Base-by-base conservation (phyloP, 345 rosid genomes). In the Reutealis trisperma region DNA sequence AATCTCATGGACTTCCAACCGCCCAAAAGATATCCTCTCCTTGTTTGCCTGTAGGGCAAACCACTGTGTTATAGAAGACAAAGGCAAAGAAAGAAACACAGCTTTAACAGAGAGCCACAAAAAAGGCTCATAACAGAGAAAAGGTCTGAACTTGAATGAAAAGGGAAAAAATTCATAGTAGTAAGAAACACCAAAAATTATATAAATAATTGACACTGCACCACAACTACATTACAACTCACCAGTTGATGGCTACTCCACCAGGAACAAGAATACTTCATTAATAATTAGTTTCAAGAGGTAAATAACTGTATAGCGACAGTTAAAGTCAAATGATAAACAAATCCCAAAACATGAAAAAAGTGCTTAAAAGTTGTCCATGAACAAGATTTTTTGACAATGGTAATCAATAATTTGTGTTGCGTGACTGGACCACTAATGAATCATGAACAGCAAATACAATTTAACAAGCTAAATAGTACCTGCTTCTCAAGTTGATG, bases 401-500 rank as follows among this genome's bases (percentile, higher is more conserved):
- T 37, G 18, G 21, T 37, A 65, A 37, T 25, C 58, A 49, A 52
- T 10, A 19, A 27, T 51, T 34, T 42, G 21, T 12, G 22, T 3
- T 10, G 1, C 30, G 51, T 41, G 58, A 25, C 22, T 30, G 21
- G n/a, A 37, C n/a, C 49, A 62, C 16, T 24, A 41, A 55, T 21
- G 16, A 64, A n/a, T 22, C 37, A 69, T 21, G 37, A 7, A 58
- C 25, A 30, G 10, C 24, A 47, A 47, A 44, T 9, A 44, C 42
- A 25, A 54, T 34, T 5, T 37, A 70, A 12, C 51, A 71, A 58
- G 15, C 52, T 25, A 57, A 76, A 45, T n/a, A 51, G 25, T 83
- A 96, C 99, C 99, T 94, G 99, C 85, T 94, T 94, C 88, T 92
- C 98, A 72, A 86, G 92, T 84, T 92, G 98, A 83, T 87, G 98